These are phyloP conservation scores for Xylaria venustula DNA, from an alignment of 495 filamentous ascomycete genomes.

Conservation along the genomic window DNA sequence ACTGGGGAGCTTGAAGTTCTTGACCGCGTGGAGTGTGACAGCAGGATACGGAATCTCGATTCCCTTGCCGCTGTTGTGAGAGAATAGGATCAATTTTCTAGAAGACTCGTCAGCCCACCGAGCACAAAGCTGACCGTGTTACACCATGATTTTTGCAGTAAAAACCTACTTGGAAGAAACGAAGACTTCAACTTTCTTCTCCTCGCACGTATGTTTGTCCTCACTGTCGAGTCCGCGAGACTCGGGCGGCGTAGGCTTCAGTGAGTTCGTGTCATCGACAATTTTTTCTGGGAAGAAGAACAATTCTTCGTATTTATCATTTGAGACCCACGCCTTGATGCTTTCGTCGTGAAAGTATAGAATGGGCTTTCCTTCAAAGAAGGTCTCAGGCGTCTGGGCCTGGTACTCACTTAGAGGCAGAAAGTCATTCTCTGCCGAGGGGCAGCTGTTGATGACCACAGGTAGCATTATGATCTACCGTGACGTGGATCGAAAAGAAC, in stretches of 20 bases:
- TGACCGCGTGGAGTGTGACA: conserved; percentile 86
- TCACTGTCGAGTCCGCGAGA: conserved; percentile 32
- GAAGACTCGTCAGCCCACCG: neutral
- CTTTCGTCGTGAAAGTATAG: conserved; percentile 69
- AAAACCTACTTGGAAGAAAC: conserved; percentile 70
- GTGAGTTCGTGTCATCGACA: conserved; percentile 21
- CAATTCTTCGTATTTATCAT: conserved; percentile 42
- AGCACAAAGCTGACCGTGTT: neutral
- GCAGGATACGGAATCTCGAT: conserved; percentile 82
- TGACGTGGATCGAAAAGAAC: neutral
- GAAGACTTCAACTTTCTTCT: conserved; percentile 66
- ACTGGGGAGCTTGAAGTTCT: conserved; percentile 49
- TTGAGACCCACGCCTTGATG: conserved; percentile 58
- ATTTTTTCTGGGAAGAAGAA: conserved; percentile 46
- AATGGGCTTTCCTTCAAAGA: conserved; percentile 75
- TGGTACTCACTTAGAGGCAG: conserved; percentile 76
- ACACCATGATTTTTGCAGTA: neutral
- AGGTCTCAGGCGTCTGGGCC: conserved; percentile 78
- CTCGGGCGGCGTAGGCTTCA: conserved; percentile 32
- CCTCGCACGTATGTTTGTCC: conserved; percentile 36
- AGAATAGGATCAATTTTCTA: conserved; percentile 75
- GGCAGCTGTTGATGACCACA: conserved; percentile 40
- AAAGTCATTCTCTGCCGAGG: conserved; percentile 52
- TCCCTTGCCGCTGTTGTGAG: conserved; percentile 56
- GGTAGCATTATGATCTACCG: conserved; percentile 29